Evolutionary conservation across 1,284 basidiomycete genomes (phyloP).

Genomic region (Macrocystidia cucumis): DNA sequence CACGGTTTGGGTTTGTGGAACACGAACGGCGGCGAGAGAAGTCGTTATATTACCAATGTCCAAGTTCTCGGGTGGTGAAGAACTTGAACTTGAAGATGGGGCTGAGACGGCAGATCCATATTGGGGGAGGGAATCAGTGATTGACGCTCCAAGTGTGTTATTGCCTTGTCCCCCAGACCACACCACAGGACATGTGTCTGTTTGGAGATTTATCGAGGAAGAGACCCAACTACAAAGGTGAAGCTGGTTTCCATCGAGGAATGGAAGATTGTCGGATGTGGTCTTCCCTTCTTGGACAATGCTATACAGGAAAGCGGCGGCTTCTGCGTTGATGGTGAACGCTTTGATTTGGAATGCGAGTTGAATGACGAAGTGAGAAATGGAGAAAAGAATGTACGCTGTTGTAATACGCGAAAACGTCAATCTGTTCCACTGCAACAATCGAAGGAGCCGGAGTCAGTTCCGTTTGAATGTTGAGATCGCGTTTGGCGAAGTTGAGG

Average conservation of each 20-base stretch:
- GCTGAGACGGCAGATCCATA: not conserved
- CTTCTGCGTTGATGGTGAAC: slow-evolving; percentile 54
- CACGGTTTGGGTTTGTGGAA: too few relatives aligned
- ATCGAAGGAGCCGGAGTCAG: too few relatives aligned
- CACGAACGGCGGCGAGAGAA: not conserved
- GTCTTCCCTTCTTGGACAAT: slow-evolving; percentile 45
- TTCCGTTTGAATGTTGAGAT: too few relatives aligned
- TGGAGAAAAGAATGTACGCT: slow-evolving; percentile 60
- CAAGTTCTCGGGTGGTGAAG: not conserved
- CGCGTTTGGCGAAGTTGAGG: slow-evolving; percentile 36
- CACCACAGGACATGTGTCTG: slow-evolving; percentile 42
- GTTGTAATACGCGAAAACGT: slow-evolving; percentile 60
- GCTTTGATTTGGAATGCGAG: slow-evolving; percentile 61
- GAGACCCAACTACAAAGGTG: slow-evolving; percentile 55
- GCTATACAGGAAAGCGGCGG: slow-evolving; percentile 41
- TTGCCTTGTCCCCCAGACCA: slow-evolving; percentile 36
- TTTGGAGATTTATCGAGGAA: slow-evolving; percentile 33
- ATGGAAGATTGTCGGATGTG: slow-evolving; percentile 44
- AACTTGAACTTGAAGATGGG: not conserved
- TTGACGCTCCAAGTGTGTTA: slow-evolving; percentile 8
- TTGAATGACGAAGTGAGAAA: slow-evolving; percentile 61
- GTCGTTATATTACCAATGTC: not conserved
- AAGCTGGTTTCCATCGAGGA: slow-evolving; percentile 35
- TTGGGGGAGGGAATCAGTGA: slow-evolving; percentile 3
- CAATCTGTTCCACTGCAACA: slow-evolving; percentile 69